These are phyloP conservation scores for Salix koriyanagi DNA, from an alignment of 345 rosid species.

Conservation along the genomic window DNA sequence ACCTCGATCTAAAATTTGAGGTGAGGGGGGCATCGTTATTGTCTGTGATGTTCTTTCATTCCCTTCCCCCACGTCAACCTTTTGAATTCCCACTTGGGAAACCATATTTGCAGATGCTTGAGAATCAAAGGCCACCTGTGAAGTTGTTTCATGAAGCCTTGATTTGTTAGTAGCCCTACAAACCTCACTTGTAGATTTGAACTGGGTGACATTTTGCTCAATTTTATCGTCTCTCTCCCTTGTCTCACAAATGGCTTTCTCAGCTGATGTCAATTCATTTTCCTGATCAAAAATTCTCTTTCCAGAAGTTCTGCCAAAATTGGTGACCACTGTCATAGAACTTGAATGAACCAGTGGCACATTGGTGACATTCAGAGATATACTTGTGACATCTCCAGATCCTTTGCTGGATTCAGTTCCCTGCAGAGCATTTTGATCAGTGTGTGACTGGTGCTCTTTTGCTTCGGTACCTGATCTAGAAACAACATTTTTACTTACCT, in stretches of 20 bases:
- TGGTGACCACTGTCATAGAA: constrained; percentile 27
- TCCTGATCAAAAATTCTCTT: constrained; percentile 42
- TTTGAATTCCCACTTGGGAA: constrained; percentile 31
- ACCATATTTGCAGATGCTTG: constrained; percentile 37
- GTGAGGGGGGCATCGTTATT: constrained; percentile 49
- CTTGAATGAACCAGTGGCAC: constrained; percentile 33
- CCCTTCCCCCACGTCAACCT: constrained; percentile 32
- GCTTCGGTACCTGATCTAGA: constrained; percentile 33
- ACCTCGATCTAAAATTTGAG: constrained; percentile 44
- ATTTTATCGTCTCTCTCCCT: constrained; percentile 25
- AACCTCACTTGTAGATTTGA: constrained; percentile 29
- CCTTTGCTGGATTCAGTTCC: constrained; percentile 38
- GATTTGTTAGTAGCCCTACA: constrained; percentile 20
- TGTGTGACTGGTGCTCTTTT: constrained; percentile 30
- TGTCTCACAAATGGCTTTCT: constrained; percentile 27
- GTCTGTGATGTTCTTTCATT: constrained; percentile 41
- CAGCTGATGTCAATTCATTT: constrained; percentile 27
- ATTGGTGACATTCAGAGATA: constrained; percentile 24
- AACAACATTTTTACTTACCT: constrained; percentile 24
- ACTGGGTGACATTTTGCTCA: constrained; percentile 28
- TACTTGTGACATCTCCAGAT: constrained; percentile 25
- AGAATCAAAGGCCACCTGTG: constrained; percentile 35
- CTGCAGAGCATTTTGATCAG: constrained; percentile 33
- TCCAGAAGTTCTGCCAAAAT: constrained; percentile 42
- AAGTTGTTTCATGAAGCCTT: constrained; percentile 31